Conservation (phyloP, 2,329 filamentous ascomycete genomes). For the Colletotrichum siamense region DNA sequence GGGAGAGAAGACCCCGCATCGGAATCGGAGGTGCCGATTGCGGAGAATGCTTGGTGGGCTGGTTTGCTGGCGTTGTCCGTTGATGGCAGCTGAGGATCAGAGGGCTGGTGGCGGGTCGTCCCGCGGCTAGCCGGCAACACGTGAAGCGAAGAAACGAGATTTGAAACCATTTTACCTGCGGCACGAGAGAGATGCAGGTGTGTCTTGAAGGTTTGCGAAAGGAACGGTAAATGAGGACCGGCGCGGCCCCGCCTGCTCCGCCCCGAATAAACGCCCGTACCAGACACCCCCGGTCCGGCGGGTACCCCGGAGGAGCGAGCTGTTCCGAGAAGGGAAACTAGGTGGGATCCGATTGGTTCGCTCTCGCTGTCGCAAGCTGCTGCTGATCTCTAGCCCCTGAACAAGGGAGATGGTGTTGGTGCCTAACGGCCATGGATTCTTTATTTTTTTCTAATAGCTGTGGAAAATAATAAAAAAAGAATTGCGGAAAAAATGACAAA, state of each 20-base stretch:
- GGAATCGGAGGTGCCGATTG: background rate
- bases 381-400: background rate
- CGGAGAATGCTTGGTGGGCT: background rate
- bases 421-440: background rate
- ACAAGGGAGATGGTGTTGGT: background rate
- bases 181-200: background rate
- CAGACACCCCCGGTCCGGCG: background rate
- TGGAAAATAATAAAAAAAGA: background rate
- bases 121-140: background rate
- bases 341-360: conserved; percentile 4
- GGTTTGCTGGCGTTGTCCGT: background rate
- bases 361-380: background rate
- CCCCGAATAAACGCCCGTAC: background rate
- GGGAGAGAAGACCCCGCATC: background rate
- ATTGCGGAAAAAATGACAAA: background rate
- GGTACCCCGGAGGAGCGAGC: background rate
- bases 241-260: background rate
- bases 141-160: background rate
- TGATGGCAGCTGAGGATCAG: background rate
- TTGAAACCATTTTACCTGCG: background rate
- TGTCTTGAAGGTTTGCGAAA: background rate
- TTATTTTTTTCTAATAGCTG: background rate
- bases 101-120: background rate
- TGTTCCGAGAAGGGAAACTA: conserved; percentile 11
- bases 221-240: background rate